Evolutionary conservation across 2,329 filamentous ascomycete genomes (phyloP).

Genomic region (Sphaceloma murrayae): DNA sequence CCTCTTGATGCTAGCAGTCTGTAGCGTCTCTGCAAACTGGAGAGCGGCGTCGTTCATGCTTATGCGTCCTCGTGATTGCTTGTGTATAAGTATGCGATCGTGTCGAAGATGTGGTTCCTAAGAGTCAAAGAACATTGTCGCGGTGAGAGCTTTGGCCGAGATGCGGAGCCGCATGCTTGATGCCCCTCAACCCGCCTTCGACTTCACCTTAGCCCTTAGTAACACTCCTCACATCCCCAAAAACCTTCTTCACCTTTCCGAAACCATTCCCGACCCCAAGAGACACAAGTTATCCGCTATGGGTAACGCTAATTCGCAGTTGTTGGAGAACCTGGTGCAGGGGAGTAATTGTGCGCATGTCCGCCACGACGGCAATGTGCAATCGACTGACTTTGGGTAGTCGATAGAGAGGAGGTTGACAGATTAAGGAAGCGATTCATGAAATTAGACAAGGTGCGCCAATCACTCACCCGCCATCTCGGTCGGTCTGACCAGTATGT

Average conservation of each 20-base stretch:
- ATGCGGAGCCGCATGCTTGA: conserved; percentile 11
- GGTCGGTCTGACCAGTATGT: conserved; percentile 16
- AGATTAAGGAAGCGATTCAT: conserved; percentile 94
- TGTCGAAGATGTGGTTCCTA: no score
- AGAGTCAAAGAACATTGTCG: not conserved
- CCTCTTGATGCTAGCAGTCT: conserved; percentile 67
- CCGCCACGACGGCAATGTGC: not conserved
- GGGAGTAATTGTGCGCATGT: conserved; percentile 76
- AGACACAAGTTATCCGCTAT: conserved; percentile 27
- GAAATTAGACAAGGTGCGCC: conserved; percentile 87
- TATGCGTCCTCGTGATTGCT: no score
- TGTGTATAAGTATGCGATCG: no score
- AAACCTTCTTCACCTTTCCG: not conserved
- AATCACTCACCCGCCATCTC: not conserved
- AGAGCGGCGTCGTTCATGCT: conserved; percentile 28
- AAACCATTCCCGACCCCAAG: conserved; percentile 15
- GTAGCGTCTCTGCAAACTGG: conserved; percentile 66
- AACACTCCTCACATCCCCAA: not conserved
- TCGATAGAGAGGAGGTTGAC: conserved; percentile 95
- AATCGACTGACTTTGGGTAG: conserved; percentile 39
- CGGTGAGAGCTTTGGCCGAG: conserved; percentile 7
- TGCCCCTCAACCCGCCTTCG: conserved; percentile 17
- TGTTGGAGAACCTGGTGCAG: conserved; percentile 93
- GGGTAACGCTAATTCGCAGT: conserved; percentile 51
- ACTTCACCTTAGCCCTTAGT: conserved; percentile 23